A percentile compares a stretch with the other conserved stretches of the same genome.
phyloP scores from a whole-genome alignment of 106 monocot species.

The Dioscorea alata region DNA sequence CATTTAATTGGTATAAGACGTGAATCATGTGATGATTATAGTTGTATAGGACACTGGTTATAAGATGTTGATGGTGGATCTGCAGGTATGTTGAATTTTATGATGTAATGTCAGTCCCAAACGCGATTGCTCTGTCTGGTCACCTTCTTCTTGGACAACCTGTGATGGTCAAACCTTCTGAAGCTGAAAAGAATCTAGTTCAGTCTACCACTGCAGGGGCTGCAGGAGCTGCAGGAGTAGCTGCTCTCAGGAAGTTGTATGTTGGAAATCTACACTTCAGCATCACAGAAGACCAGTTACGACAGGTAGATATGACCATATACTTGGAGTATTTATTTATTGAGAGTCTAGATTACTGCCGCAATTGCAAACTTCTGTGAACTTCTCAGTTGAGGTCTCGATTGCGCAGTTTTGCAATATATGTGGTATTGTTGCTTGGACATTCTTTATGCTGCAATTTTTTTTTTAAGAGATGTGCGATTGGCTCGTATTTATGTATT shows the following conservation, averaged over 20 bases:
- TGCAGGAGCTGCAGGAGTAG: slow-evolving; percentile 22
- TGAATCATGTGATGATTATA: too few relatives aligned
- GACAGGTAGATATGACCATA: slow-evolving; percentile 30
- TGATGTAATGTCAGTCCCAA: slow-evolving; percentile 68
- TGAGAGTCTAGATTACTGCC: too few relatives aligned
- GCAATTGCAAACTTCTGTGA: too few relatives aligned
- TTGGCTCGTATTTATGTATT: too few relatives aligned
- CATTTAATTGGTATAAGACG: too few relatives aligned
- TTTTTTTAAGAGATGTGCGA: too few relatives aligned
- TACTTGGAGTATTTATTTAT: too few relatives aligned
- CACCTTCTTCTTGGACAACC: slow-evolving; percentile 78
- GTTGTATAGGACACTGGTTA: too few relatives aligned
- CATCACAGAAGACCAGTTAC: slow-evolving; percentile 73
- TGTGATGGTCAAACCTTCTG: slow-evolving; percentile 91
- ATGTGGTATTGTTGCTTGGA: too few relatives aligned
- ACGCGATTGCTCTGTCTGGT: slow-evolving; percentile 63
- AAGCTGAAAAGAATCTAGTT: slow-evolving; percentile 91
- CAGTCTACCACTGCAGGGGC: slow-evolving; percentile 44
- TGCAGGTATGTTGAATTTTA: slow-evolving; percentile 87
- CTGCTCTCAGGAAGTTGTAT: slow-evolving; percentile 67
- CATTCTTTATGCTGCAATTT: too few relatives aligned
- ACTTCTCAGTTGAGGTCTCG: too few relatives aligned
- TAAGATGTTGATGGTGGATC: not conserved
- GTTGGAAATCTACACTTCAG: slow-evolving; percentile 82
- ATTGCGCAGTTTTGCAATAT: too few relatives aligned